A percentile compares a stretch with the other conserved stretches of the same genome.
Conservation (phyloP, 257 asterid species). For the Fraxinus quadrangulata region DNA sequence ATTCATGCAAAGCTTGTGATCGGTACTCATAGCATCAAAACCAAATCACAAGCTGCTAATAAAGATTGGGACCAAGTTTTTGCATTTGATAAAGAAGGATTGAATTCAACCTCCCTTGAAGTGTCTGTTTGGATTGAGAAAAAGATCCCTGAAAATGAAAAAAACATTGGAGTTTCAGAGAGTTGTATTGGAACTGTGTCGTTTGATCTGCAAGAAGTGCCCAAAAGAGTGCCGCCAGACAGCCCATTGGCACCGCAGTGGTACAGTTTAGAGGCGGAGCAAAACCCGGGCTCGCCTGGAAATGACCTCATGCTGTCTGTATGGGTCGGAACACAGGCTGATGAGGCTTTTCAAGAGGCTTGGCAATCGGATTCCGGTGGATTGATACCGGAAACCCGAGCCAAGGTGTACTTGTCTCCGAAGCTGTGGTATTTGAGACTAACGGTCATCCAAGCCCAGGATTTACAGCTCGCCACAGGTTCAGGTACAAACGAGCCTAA, state of each 20-base stretch:
- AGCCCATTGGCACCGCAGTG: slow-evolving; percentile 94
- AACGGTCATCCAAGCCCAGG: slow-evolving; percentile 99
- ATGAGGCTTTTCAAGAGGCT: slow-evolving; percentile 92
- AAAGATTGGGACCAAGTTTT: slow-evolving; percentile 86
- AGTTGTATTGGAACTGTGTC: slow-evolving; percentile 63
- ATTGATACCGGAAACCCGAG: slow-evolving; percentile 87
- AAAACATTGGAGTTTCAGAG: slow-evolving; percentile 19
- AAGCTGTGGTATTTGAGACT: slow-evolving; percentile 93
- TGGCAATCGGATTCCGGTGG: slow-evolving; percentile 99
- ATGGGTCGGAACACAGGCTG: slow-evolving; percentile 91
- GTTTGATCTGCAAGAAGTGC: slow-evolving; percentile 85
- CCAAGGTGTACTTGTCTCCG: slow-evolving; percentile 89
- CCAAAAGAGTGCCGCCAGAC: slow-evolving; percentile 84
- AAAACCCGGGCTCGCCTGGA: slow-evolving; percentile 40
- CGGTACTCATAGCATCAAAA: slow-evolving; percentile 70
- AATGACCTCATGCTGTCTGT: slow-evolving; percentile 86
- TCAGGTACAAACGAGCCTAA: slow-evolving; percentile 53
- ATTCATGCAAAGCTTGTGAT: slow-evolving; percentile 68
- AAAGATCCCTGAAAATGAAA: slow-evolving; percentile 43
- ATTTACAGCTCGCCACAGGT: slow-evolving; percentile 65
- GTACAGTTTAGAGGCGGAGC: slow-evolving; percentile 73
- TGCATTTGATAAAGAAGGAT: slow-evolving; percentile 78
- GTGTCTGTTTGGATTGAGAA: slow-evolving; percentile 56
- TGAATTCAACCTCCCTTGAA: slow-evolving; percentile 73
- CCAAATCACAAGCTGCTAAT: slow-evolving; percentile 46